These are phyloP conservation scores for Bjerkandera adusta DNA, from an alignment of 1,284 basidiomycete genomes.

Conservation along the genomic window DNA sequence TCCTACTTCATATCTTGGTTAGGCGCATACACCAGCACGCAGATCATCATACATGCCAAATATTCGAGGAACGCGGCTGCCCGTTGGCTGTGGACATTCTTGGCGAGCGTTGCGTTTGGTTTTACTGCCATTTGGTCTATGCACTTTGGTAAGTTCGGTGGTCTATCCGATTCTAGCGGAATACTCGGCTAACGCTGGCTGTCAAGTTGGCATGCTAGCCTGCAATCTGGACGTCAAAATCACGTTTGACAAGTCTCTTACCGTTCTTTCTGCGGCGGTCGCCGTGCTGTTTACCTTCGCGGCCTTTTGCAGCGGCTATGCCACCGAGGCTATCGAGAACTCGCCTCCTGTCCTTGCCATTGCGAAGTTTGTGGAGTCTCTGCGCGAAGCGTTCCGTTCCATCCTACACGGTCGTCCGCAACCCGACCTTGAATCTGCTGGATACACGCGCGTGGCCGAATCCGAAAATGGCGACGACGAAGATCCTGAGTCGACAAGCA, in stretches of 20 bases:
- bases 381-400: neutral
- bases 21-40: conserved; percentile 31
- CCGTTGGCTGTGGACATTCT: conserved; percentile 27
- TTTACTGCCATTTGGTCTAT: conserved; percentile 33
- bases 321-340: conserved; percentile 21
- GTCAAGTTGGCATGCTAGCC: conserved; percentile 31
- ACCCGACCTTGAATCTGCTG: conserved; percentile 8
- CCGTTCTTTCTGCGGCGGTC: conserved; percentile 29
- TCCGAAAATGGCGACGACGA: conserved; percentile 3
- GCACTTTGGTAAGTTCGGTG: conserved; percentile 30
- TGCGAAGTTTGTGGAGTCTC: conserved; percentile 5
- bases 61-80: conserved; percentile 21
- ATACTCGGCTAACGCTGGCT: neutral
- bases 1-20: conserved; percentile 31
- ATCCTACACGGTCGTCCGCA: neutral
- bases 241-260: conserved; percentile 24
- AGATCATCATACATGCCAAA: conserved; percentile 32
- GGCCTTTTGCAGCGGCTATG: conserved; percentile 26
- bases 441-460: neutral
- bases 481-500: conserved; percentile 8
- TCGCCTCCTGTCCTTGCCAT: conserved; percentile 15
- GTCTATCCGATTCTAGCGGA: no score
- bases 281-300: conserved; percentile 30
- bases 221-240: conserved; percentile 29
- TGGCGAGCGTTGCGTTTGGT: conserved; percentile 30